Evolutionary conservation across 352 stramenopile species (phyloP).

Genomic region (Phytophthora hybrid): DNA sequence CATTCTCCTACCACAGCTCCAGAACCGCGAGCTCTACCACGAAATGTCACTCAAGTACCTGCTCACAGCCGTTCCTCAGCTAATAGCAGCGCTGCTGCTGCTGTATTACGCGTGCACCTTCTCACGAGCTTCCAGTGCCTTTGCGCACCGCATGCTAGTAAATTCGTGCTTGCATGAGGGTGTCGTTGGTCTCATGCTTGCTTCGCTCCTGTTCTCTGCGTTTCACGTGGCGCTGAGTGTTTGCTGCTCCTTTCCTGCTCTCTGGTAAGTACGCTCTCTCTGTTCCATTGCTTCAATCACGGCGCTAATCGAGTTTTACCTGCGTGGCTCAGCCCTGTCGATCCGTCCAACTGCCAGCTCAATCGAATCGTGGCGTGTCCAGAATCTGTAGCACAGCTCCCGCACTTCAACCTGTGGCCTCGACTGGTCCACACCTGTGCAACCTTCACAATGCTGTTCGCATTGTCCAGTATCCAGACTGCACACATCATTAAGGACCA

Average conservation of each 20-base stretch:
- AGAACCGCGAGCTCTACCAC: slow-evolving; percentile 44
- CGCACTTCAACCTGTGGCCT: slow-evolving; percentile 50
- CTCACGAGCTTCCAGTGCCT: slow-evolving; percentile 42
- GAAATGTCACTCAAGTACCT: slow-evolving; percentile 69
- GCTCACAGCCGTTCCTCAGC: slow-evolving; percentile 58
- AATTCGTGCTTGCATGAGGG: slow-evolving; percentile 68
- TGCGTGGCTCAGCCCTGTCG: slow-evolving; percentile 45
- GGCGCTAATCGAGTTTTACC: slow-evolving; percentile 1
- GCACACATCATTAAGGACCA: slow-evolving; percentile 55
- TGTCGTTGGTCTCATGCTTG: slow-evolving; percentile 48
- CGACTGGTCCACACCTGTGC: slow-evolving; percentile 52
- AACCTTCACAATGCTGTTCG: slow-evolving; percentile 51
- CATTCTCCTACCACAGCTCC: slow-evolving; percentile 27
- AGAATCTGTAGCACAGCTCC: slow-evolving; percentile 32
- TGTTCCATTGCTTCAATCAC: background rate
- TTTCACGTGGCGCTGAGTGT: slow-evolving; percentile 58
- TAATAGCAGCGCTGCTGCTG: slow-evolving; percentile 51
- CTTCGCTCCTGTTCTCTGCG: slow-evolving; percentile 51
- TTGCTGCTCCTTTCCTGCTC: slow-evolving; percentile 58
- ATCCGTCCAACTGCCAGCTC: slow-evolving; percentile 42
- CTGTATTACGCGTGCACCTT: slow-evolving; percentile 78
- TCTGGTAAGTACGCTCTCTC: slow-evolving; percentile 49
- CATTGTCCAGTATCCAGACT: slow-evolving; percentile 49
- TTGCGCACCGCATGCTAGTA: slow-evolving; percentile 59
- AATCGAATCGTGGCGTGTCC: slow-evolving; percentile 56